Percentiles rank a stretch among this genome's conserved stretches.
phyloP scores from a whole-genome alignment of 2,329 filamentous ascomycete genomes.

The Aureobasidium sp. region DNA sequence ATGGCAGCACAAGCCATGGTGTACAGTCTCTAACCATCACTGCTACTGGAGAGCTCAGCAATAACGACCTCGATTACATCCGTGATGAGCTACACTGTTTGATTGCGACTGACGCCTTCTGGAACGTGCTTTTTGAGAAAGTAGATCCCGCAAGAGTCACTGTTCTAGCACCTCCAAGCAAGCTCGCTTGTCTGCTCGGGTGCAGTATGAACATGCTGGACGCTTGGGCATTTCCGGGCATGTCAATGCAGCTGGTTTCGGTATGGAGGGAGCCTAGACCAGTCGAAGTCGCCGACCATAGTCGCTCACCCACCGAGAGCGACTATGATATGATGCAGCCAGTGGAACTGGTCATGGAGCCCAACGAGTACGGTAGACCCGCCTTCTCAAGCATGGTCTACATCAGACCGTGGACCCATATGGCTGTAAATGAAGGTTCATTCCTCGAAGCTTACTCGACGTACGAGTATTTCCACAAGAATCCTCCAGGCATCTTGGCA shows the following conservation, averaged over 20 bases:
- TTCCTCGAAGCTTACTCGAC: conserved; percentile 62
- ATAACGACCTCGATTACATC: conserved; percentile 1
- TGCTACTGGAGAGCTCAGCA: conserved; percentile 4
- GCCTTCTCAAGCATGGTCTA: conserved; percentile 39
- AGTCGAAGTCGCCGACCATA: neutral
- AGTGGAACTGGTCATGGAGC: neutral
- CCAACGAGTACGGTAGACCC: conserved; percentile 2
- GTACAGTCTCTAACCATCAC: neutral
- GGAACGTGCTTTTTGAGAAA: conserved; percentile 10
- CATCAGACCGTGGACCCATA: conserved; percentile 54
- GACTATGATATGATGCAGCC: neutral
- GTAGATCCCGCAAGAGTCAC: conserved; percentile 29
- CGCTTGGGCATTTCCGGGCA: conserved; percentile 25
- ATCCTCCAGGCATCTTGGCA: conserved; percentile 44
- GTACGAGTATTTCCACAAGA: conserved; percentile 62
- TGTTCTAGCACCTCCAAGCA: conserved; percentile 49
- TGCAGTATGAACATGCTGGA: conserved; percentile 46
- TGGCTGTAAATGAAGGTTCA: conserved; percentile 67
- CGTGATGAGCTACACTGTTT: conserved; percentile 10
- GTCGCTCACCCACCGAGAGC: neutral
- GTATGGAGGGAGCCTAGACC: conserved; percentile 13
- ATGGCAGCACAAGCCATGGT: neutral
- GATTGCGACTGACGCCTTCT: conserved; percentile 7
- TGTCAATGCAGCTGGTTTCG: conserved; percentile 26
- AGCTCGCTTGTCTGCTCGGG: conserved; percentile 53